Evolutionary conservation across 1,139 yeast genomes (phyloP), one percentile per base, ranked within the genome.

Genomic region (Scheffersomyces insectosa): DNA sequence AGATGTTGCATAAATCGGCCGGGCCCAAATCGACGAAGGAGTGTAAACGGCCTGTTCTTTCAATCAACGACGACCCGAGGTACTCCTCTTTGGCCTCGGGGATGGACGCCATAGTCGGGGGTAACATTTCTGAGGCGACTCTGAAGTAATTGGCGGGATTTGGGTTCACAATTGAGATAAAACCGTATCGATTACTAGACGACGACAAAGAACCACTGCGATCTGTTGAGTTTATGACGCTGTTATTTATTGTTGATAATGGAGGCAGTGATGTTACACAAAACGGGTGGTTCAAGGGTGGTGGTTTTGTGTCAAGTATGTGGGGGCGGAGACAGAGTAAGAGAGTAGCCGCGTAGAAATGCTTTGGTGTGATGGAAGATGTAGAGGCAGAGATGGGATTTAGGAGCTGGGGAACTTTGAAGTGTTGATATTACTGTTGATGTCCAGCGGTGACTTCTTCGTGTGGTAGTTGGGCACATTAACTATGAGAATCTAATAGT

Each of bases 1-100:
- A 78, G 42, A 82, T 69, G 58, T 88, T 95, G 40, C 95, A 87
- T 51, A 93, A 72, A 68, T 93, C 98, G 5, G 97, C 91, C 0
- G 97, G 96, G 0, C 99, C 99, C 42, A 93, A 64, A 44, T 80
- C 85, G 36, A 45, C 50, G 45, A 74, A 70, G 16, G 73, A 62
- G 42, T 69, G 75, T 40, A 80, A 60, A 42, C 83, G 70, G 33
- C 79, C 65, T 1, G 83, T 77, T 51, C 85, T 65, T 56, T 79
- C 83, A 34, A 71, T 67, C 32, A 80, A 57, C 2, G 81, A 74
- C 28, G 78, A 68, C 12, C 82, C 82, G 33, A 72, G 65, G 49
- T 69, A 68, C 46, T 73, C 79, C 52, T 80, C 84, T 40, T 71
- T 67, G 35, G 80, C 83, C 61, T 74, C 79, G 27, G 79, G 79